Conservation (phyloP, 257 asterid genomes). For the Ilex asprella region DNA sequence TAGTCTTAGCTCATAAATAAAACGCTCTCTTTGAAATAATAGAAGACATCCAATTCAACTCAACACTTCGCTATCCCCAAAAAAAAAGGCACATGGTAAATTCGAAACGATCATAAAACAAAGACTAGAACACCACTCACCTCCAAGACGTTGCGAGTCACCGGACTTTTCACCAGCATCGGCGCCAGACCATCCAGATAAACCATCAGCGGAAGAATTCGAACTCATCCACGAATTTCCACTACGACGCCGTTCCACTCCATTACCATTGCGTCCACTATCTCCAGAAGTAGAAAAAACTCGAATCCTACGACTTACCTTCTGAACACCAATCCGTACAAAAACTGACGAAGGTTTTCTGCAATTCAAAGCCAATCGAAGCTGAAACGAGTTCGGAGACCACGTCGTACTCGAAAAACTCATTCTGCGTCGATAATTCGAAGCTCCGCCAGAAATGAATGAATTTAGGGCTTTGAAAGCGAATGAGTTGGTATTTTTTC, state of each 20-base stretch:
- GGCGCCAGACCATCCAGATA: slow-evolving; percentile 69
- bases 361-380: slow-evolving; percentile 59
- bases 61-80: too few species aligned
- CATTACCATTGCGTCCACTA: slow-evolving; percentile 31
- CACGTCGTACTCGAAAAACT: slow-evolving; percentile 56
- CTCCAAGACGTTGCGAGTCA: slow-evolving; percentile 37
- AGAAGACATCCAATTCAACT: too few species aligned
- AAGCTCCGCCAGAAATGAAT: background rate
- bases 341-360: slow-evolving; percentile 30
- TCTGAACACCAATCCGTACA: slow-evolving; percentile 32
- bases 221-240: slow-evolving; percentile 41
- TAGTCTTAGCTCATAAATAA: too few species aligned
- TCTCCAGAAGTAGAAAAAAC: slow-evolving; percentile 33
- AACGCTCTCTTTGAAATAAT: too few species aligned
- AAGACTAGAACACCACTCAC: slow-evolving; percentile 32
- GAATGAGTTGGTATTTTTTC: background rate
- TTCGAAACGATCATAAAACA: background rate
- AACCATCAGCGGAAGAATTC: slow-evolving; percentile 44
- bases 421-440: slow-evolving; percentile 24
- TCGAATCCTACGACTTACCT: slow-evolving; percentile 37
- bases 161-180: slow-evolving; percentile 33
- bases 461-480: background rate
- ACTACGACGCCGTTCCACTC: slow-evolving; percentile 34
- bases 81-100: too few species aligned
- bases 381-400: slow-evolving; percentile 81